Base-by-base conservation (phyloP, 2,329 filamentous ascomycete species). In the Claviceps sp. region DNA sequence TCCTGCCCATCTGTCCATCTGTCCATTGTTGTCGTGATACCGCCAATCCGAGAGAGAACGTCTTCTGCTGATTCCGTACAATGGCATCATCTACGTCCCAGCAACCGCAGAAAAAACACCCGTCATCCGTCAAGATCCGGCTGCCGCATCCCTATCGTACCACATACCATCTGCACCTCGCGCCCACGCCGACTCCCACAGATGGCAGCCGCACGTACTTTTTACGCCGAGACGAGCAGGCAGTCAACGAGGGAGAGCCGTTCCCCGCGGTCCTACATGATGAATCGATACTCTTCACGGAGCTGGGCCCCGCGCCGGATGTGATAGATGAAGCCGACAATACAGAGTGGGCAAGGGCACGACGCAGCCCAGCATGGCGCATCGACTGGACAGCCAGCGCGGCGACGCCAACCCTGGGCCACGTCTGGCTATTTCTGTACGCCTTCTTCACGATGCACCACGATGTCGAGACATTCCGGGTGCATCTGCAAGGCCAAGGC, bases 161-260 rank as follows among this genome's bases (percentile, higher is more conserved):
- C 1, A 61, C 61, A 2, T 63, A 62, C 50, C 56, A 55, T 50
- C 58, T 63, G 16, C 55, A 57, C 52, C 51, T 20, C 4, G 51
- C 55, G 0, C 38, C 59, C 37, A 51, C 53, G 47, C 47, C 55
- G 45, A 16, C 30, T 13, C n/a, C n/a, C 53, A 37, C 48, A 26
- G 34, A 37, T 16, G 48, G 13, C 7, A 38, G 18, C 5, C 41
- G 41, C 26, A 53, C 60, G 30, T 62, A 56, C 48, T 50, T 53
- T 30, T 50, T 62, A 44, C 58, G 59, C 34, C 55, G 57, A 26
- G 60, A 56, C 37, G 51, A 53, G 42, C 52, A 54, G 9, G 24
- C 53, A n/a, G 50, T 55, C 13, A 48, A 56, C 18, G 61, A 55
- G 51, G 30, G 30, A 34, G 54, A 55, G 34, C 48, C 55, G 1